phyloP scores from a whole-genome alignment of 2,329 filamentous ascomycete species.

The Zasmidium cellare region DNA sequence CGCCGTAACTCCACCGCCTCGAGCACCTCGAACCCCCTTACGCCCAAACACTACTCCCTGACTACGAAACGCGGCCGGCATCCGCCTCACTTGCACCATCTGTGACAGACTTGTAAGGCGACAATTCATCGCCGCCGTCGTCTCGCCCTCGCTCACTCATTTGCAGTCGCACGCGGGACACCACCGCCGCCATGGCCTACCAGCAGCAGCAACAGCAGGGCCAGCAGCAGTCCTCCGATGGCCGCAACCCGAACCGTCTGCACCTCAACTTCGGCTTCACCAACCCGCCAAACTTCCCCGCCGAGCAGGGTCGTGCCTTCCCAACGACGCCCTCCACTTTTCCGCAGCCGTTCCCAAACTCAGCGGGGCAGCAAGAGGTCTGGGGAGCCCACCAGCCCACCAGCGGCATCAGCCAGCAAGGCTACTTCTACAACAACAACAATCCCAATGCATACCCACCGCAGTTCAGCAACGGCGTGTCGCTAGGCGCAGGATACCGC shows the following conservation, averaged over 20 bases:
- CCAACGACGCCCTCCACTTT: conserved; percentile 88
- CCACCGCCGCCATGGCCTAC: conserved; percentile 2
- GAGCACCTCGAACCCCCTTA: conserved; percentile 1
- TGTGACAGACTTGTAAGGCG: not conserved
- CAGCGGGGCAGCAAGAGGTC: conserved; percentile 61
- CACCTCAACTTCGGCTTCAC: conserved; percentile 55
- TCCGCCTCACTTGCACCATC: not conserved
- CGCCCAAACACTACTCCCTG: conserved; percentile 1
- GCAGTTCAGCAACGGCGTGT: conserved; percentile 40
- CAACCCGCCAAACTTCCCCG: conserved; percentile 44
- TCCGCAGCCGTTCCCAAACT: conserved; percentile 74
- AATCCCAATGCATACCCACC: conserved; percentile 45
- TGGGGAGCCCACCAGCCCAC: conserved; percentile 51
- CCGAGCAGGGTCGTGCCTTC: conserved; percentile 48
- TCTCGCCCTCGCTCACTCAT: not conserved
- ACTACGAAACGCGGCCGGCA: not conserved
- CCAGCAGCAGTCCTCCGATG: conserved; percentile 28
- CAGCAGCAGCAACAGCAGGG: conserved; percentile 20
- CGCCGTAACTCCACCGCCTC: not conserved
- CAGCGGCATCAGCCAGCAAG: conserved; percentile 43
- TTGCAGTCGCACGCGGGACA: not conserved
- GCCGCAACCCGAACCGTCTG: conserved; percentile 45
- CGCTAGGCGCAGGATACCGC: conserved; percentile 56
- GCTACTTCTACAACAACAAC: conserved; percentile 54
- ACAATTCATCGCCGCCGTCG: not conserved